phyloP scores from a whole-genome alignment of 192 early-diverging fungal species.

The Geranomyces michiganensis region DNA sequence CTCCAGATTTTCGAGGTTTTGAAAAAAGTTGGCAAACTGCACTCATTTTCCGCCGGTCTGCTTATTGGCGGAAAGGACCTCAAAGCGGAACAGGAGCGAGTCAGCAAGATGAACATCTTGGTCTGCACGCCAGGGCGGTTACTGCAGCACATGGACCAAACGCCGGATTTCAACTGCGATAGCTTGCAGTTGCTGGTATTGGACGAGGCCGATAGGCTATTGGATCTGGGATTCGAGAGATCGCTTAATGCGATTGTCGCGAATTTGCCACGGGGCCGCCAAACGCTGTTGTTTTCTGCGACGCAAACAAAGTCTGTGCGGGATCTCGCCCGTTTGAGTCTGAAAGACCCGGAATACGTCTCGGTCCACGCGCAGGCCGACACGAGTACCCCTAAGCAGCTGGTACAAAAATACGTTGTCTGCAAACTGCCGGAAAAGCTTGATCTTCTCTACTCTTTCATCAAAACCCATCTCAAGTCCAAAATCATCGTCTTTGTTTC shows the following conservation, averaged over 20 bases:
- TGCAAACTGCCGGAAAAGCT: conserved; percentile 85
- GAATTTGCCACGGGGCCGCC: conserved; percentile 80
- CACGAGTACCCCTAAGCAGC: conserved; percentile 76
- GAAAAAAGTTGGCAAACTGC: conserved; percentile 66
- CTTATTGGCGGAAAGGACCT: conserved; percentile 88
- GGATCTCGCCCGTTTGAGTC: conserved; percentile 88
- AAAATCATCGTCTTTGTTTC: conserved; percentile 95
- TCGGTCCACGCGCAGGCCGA: conserved; percentile 87
- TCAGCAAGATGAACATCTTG: conserved; percentile 69
- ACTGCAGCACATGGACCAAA: conserved; percentile 91
- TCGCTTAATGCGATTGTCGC: conserved; percentile 86
- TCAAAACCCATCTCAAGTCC: conserved; percentile 86
- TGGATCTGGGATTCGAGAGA: conserved; percentile 94
- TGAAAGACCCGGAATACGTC: conserved; percentile 92
- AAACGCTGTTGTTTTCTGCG: conserved; percentile 95
- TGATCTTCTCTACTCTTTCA: conserved; percentile 94
- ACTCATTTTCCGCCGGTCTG: conserved; percentile 87
- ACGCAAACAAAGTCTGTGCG: conserved; percentile 96
- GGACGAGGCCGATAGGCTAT: conserved; percentile 96
- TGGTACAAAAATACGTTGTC: conserved; percentile 87
- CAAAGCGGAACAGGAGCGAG: conserved; percentile 67
- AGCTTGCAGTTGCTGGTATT: conserved; percentile 82
- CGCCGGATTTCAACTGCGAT: conserved; percentile 86
- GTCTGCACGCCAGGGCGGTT: conserved; percentile 98
- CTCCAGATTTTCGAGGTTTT: conserved; percentile 88